Evolutionary conservation across 108 stramenopile genomes (phyloP).

Genomic region (Conticribra guillardii): DNA sequence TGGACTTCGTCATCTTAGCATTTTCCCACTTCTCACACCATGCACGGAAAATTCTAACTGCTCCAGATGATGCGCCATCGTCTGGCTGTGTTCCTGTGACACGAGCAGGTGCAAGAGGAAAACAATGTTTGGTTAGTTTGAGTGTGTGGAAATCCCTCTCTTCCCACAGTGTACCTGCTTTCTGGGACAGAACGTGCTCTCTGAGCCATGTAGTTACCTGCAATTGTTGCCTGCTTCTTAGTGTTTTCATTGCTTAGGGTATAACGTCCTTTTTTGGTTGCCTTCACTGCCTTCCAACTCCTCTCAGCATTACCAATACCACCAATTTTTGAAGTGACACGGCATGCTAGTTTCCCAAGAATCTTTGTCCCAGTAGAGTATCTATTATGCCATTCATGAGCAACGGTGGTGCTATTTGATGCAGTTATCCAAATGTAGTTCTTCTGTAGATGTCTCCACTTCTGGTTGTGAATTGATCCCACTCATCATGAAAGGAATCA

Average conservation of each 20-base stretch:
- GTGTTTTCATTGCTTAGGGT: not conserved
- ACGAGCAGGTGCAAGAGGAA: not conserved
- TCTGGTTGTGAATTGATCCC: too few species aligned
- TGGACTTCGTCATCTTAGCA: not conserved
- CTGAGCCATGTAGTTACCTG: not conserved
- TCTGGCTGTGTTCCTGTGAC: not conserved
- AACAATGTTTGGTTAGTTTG: not conserved
- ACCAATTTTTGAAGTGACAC: constrained; percentile 12
- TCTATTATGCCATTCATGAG: not conserved
- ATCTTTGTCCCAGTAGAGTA: constrained; percentile 1
- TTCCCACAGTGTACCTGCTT: constrained; percentile 20
- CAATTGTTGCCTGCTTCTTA: constrained; percentile 1
- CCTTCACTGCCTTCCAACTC: constrained; percentile 19
- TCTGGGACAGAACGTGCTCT: not conserved
- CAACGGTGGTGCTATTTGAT: not conserved
- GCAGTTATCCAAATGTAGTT: not conserved
- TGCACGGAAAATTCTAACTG: not conserved
- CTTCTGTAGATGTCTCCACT: not conserved
- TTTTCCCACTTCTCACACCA: not conserved
- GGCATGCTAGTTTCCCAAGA: constrained; percentile 13
- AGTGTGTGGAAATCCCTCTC: constrained; percentile 13
- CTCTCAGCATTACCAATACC: constrained; percentile 20
- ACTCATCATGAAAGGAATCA: too few species aligned
- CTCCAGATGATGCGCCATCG: too few species aligned
- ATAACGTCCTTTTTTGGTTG: not conserved